Base-by-base conservation (phyloP, 2,329 filamentous ascomycete species). In the Clonostachys rhizophaga region DNA sequence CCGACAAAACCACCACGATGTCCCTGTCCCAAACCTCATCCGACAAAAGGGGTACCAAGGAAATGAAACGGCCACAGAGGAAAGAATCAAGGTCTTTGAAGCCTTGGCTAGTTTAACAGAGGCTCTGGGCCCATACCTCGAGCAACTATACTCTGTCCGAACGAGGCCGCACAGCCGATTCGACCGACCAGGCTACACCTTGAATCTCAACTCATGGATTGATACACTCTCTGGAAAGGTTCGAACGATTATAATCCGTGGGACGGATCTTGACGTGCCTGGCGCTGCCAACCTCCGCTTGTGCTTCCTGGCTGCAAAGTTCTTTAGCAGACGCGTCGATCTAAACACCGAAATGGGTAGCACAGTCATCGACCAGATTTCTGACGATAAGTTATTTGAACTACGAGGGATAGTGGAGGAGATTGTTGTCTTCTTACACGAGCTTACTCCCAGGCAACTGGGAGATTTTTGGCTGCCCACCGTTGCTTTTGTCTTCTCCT, bases 241-340 rank as follows among this genome's bases (percentile, higher is more conserved):
- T 7, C 61, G 65, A 14, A 55, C 52, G 13, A 52, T 65, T n/a
- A 60, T 66, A 20, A 55, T 63, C 5, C 58, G 66, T 8, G 67
- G 68, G 6, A 59, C 53, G 16, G 48, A 61, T 13, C 48, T 70
- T 0, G 47, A 58, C 12, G 49, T 59, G 1, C 67, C 66, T 3
- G 70, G 70, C 1, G 65, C 67, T 0, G 62, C 69, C 5, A 74
- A 74, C 42, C 58, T 75, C 20, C 65, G 70, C n/a, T 58, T 75
- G 3, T 61, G 67, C 5, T 74, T 72, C 46, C 52, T 74, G 5
- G 65, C 68, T 2, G 59, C 68, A 12, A 67, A 65, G 39, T 58
- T 74, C 9, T 58, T 74, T 1, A 58, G 67, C 2, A 59, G 64
- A n/a, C 60, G 69, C 1, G 61, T 73, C 16, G 62, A 62, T 43